Percentiles rank a stretch among this genome's conserved stretches.
These are phyloP conservation scores for Aulographum hederae DNA, from an alignment of 2,329 filamentous ascomycete species.

Conservation along the genomic window DNA sequence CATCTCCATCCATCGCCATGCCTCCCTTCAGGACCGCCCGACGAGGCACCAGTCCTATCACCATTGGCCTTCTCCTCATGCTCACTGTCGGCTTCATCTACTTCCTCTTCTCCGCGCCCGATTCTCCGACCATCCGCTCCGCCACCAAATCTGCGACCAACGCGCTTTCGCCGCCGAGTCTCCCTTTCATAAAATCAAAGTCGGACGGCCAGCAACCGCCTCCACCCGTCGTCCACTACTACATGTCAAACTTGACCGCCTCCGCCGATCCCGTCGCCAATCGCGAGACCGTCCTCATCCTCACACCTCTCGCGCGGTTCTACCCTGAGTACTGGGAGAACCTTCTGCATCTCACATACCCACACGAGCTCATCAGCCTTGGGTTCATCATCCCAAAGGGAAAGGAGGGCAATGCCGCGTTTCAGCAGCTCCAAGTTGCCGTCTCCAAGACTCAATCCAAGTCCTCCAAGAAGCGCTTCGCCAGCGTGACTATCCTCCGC, in stretches of 20 bases:
- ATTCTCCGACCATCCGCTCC: constrained; percentile 28
- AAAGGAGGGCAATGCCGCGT: constrained; percentile 77
- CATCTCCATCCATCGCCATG: neutral
- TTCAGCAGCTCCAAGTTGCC: constrained; percentile 62
- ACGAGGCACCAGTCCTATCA: constrained; percentile 64
- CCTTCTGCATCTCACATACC: constrained; percentile 64
- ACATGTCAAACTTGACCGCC: constrained; percentile 87
- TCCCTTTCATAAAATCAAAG: constrained; percentile 50
- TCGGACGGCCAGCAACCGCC: constrained; percentile 36
- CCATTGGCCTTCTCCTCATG: constrained; percentile 50
- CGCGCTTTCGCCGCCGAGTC: constrained; percentile 54
- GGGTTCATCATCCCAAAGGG: constrained; percentile 94
- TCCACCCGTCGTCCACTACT: constrained; percentile 79
- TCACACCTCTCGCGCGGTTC: constrained; percentile 86
- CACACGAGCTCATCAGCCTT: constrained; percentile 83
- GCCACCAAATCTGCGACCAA: constrained; percentile 42
- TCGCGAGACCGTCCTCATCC: constrained; percentile 69
- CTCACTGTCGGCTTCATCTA: constrained; percentile 43
- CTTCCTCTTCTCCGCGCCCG: constrained; percentile 40
- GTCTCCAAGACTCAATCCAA: constrained; percentile 76
- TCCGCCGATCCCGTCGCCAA: constrained; percentile 59
- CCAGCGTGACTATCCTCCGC: constrained; percentile 80
- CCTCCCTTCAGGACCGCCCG: constrained; percentile 37
- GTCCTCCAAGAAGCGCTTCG: constrained; percentile 65
- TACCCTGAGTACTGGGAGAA: constrained; percentile 96